Evolutionary conservation across 2,329 filamentous ascomycete genomes (phyloP).

Genomic region (Colletotrichum noveboracense): DNA sequence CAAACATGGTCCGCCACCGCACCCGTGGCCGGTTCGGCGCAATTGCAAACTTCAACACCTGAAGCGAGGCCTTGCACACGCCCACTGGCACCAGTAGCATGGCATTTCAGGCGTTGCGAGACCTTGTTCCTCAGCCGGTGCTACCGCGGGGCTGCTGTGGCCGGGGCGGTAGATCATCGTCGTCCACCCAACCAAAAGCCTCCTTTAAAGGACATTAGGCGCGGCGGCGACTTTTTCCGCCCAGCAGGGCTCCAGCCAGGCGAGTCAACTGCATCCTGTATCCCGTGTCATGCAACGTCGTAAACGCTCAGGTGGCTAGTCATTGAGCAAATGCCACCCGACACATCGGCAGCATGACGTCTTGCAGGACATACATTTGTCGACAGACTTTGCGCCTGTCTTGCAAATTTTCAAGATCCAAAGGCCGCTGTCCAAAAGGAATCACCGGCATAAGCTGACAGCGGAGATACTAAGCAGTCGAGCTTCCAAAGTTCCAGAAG

Average conservation of each 20-base stretch:
- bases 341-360: neutral
- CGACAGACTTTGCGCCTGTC: neutral
- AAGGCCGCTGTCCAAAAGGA: neutral
- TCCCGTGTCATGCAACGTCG: constrained; percentile 1
- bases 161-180: constrained; percentile 1
- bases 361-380: neutral
- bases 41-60: constrained; percentile 1
- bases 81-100: neutral
- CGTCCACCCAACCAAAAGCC: neutral
- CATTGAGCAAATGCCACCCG: neutral
- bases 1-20: neutral
- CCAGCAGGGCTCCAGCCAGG: neutral
- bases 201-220: neutral
- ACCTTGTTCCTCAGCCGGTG: neutral
- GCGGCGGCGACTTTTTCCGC: neutral
- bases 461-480: neutral
- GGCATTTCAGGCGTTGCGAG: neutral
- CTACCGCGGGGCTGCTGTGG: neutral
- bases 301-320: neutral
- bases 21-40: neutral
- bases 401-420: neutral
- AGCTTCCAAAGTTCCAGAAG: constrained; percentile 13
- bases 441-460: constrained; percentile 9
- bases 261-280: neutral
- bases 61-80: neutral